Evolutionary conservation across 129 eudicot species (phyloP).

Genomic region (Deinandra increscens): DNA sequence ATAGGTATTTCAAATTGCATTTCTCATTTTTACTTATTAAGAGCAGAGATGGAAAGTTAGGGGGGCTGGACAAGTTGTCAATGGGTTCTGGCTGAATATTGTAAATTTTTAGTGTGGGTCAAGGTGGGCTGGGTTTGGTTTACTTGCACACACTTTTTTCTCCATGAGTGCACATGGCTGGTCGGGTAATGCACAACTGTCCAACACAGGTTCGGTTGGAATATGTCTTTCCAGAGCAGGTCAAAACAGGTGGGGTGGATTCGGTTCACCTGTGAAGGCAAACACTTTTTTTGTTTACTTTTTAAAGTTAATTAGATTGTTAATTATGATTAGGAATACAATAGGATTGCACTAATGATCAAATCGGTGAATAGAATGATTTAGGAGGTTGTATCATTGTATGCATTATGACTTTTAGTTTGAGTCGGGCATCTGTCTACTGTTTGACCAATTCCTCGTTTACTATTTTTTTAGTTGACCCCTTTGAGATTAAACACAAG

Average conservation of each 20-base stretch:
- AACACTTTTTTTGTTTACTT: not conserved
- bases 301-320: not conserved
- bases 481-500: not conserved
- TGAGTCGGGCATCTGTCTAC: no score
- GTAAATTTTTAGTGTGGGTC: not conserved
- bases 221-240: not conserved
- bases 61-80: not conserved
- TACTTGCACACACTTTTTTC: not conserved
- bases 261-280: not conserved
- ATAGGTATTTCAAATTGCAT: constrained; percentile 51
- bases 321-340: not conserved
- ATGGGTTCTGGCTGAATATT: not conserved
- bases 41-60: not conserved
- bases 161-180: not conserved
- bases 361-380: not conserved
- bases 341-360: not conserved
- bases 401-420: not conserved
- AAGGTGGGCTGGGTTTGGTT: not conserved
- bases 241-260: not conserved
- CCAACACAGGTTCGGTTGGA: not conserved
- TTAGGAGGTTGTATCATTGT: constrained; percentile 7
- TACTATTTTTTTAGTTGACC: not conserved
- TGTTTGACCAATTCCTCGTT: not conserved
- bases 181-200: constrained; percentile 1
- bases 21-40: not conserved